Percentiles rank a stretch among this genome's conserved stretches.
Evolutionary conservation across 2,329 filamentous ascomycete species (phyloP).

Genomic region (Venturia nashicola): DNA sequence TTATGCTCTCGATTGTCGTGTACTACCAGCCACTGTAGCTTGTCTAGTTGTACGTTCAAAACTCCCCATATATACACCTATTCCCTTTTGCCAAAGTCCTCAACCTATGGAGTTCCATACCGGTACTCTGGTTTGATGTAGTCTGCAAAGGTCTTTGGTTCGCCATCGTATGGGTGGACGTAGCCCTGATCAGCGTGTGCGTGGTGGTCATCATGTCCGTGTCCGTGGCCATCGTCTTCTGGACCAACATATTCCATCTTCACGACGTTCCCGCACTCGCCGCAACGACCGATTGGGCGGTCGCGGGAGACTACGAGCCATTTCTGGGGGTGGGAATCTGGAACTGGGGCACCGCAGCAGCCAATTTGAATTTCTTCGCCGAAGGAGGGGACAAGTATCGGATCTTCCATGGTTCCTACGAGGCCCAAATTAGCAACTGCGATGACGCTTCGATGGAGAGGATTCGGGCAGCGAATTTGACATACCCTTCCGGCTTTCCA

Average conservation of each 20-base stretch:
- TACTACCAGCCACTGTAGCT: not conserved
- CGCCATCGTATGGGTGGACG: constrained; percentile 47
- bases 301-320: constrained; percentile 86
- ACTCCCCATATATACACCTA: constrained; percentile 2
- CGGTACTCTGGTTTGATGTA: constrained; percentile 91
- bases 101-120: constrained; percentile 35
- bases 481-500: constrained; percentile 80
- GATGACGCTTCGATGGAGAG: not conserved
- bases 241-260: constrained; percentile 97
- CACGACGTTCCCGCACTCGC: constrained; percentile 90
- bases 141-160: constrained; percentile 95
- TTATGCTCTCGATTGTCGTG: not conserved
- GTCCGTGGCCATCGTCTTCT: constrained; percentile 21
- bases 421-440: not conserved
- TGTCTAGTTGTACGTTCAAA: not conserved
- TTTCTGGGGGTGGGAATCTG: constrained; percentile 75
- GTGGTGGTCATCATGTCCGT: constrained; percentile 11
- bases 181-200: constrained; percentile 35
- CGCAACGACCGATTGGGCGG: constrained; percentile 87
- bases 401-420: constrained; percentile 69
- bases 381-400: constrained; percentile 79
- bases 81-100: not conserved
- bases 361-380: constrained; percentile 95
- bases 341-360: constrained; percentile 81
- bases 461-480: not conserved